phyloP scores from a whole-genome alignment of 495 filamentous ascomycete species.

The Neurospora discreta region DNA sequence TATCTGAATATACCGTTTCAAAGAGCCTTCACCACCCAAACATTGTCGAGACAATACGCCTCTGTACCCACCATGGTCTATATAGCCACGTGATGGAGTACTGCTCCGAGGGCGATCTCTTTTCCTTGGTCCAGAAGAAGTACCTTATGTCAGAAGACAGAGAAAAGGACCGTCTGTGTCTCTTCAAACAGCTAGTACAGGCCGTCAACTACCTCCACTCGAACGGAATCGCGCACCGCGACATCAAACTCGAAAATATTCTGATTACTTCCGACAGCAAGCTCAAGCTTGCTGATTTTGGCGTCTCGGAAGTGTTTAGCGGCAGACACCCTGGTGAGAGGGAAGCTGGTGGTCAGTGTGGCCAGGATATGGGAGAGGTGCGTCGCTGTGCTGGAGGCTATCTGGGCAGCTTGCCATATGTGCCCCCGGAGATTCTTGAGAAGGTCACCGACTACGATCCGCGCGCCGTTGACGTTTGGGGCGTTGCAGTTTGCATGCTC shows the following conservation, averaged over 20 bases:
- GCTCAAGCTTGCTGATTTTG: conserved; percentile 75
- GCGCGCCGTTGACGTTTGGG: conserved; percentile 67
- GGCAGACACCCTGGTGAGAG: conserved; percentile 61
- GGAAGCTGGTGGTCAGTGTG: conserved; percentile 52
- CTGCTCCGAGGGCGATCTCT: conserved; percentile 63
- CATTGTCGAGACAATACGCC: conserved; percentile 58
- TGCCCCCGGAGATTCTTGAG: conserved; percentile 63
- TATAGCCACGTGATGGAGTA: conserved; percentile 86
- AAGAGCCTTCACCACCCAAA: conserved; percentile 70
- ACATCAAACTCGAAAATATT: conserved; percentile 73
- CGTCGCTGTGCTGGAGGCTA: conserved; percentile 58
- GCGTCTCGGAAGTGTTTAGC: conserved; percentile 63
- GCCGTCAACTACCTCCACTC: conserved; percentile 59
- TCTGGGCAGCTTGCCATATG: conserved; percentile 66
- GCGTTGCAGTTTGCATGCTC: conserved; percentile 61
- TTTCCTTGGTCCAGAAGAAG: conserved; percentile 49
- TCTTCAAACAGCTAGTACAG: conserved; percentile 71
- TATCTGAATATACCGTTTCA: conserved; percentile 67
- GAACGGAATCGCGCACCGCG: conserved; percentile 68
- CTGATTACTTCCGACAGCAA: conserved; percentile 56
- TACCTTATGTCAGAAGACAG: conserved; percentile 50
- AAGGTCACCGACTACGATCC: conserved; percentile 62
- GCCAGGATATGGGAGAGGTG: conserved; percentile 52
- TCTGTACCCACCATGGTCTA: conserved; percentile 53
- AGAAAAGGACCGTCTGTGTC: conserved; percentile 56